A percentile compares a stretch with the other conserved stretches of the same genome.
These are phyloP conservation scores for Fusarium albidum DNA, from an alignment of 2,329 filamentous ascomycete genomes.

Conservation along the genomic window DNA sequence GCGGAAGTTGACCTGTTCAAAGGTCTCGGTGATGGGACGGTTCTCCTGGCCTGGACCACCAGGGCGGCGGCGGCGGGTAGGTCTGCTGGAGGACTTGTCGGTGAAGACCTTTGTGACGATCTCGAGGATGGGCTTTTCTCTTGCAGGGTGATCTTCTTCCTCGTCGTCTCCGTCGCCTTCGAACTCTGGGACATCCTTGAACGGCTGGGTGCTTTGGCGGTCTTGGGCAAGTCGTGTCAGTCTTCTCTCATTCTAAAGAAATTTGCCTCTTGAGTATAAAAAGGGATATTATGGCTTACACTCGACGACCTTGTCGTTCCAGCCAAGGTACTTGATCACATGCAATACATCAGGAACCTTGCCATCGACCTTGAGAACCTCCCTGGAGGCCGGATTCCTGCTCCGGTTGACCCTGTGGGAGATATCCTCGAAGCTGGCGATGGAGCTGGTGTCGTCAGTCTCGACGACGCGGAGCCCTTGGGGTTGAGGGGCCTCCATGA, in stretches of 20 bases:
- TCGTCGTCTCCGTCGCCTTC: conserved; percentile 37
- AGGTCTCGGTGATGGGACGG: conserved; percentile 42
- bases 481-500: conserved; percentile 24
- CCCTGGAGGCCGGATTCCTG: conserved; percentile 2
- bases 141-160: conserved; percentile 12
- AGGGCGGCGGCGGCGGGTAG: conserved; percentile 15
- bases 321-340: conserved; percentile 50
- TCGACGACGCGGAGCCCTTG: conserved; percentile 19
- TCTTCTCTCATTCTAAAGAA: not conserved
- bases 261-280: not conserved
- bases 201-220: conserved; percentile 49
- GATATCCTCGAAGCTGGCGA: conserved; percentile 37
- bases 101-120: conserved; percentile 51
- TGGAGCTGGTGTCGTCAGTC: conserved; percentile 30
- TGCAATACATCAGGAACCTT: conserved; percentile 53
- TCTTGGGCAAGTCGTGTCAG: conserved; percentile 42
- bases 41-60: conserved; percentile 27
- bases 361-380: conserved; percentile 41
- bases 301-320: conserved; percentile 45
- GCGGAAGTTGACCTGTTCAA: conserved; percentile 34
- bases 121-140: conserved; percentile 51
- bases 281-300: conserved; percentile 45
- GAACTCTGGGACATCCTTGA: conserved; percentile 45
- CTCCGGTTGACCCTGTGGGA: not conserved
- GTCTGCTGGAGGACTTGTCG: conserved; percentile 1